Evolutionary conservation across 257 asterid genomes (phyloP).

Genomic region (Striga asiatica): DNA sequence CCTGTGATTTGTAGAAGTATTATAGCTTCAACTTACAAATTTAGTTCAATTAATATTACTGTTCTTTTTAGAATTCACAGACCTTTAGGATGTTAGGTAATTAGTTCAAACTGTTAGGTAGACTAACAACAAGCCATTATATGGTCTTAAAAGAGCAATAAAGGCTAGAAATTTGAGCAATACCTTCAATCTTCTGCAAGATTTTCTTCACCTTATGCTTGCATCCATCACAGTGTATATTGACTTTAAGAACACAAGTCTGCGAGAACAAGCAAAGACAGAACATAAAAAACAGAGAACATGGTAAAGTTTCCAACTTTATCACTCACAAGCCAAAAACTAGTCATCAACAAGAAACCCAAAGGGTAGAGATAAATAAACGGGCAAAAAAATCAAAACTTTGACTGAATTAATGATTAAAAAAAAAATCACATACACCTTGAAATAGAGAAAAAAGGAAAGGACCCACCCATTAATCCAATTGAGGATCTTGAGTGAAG

Average conservation of each 20-base stretch:
- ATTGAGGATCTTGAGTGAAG: constrained; percentile 8
- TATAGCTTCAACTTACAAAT: too few species aligned
- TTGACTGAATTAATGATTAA: constrained; percentile 3
- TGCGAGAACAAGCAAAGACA: constrained; percentile 67
- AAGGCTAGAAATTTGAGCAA: neutral
- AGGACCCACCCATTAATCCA: neutral
- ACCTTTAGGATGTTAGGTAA: neutral
- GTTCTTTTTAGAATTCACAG: neutral
- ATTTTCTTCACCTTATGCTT: constrained; percentile 89
- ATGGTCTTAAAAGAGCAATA: neutral
- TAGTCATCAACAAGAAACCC: constrained; percentile 9
- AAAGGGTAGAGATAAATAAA: neutral
- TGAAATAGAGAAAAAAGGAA: neutral
- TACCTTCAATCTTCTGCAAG: constrained; percentile 95
- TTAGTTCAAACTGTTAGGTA: neutral
- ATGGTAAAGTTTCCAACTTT: constrained; percentile 35
- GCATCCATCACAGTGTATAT: constrained; percentile 97
- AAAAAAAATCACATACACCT: neutral
- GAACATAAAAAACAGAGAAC: constrained; percentile 19
- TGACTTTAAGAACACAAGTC: constrained; percentile 97
- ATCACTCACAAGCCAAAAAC: constrained; percentile 19
- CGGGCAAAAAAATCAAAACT: constrained; percentile 6
- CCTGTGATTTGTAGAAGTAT: too few species aligned
- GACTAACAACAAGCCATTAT: neutral
- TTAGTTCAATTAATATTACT: too few species aligned